A percentile compares a stretch with the other conserved stretches of the same genome.
These are phyloP conservation scores for Penicillium sp. DNA, from an alignment of 2,329 filamentous ascomycete species.

Conservation along the genomic window DNA sequence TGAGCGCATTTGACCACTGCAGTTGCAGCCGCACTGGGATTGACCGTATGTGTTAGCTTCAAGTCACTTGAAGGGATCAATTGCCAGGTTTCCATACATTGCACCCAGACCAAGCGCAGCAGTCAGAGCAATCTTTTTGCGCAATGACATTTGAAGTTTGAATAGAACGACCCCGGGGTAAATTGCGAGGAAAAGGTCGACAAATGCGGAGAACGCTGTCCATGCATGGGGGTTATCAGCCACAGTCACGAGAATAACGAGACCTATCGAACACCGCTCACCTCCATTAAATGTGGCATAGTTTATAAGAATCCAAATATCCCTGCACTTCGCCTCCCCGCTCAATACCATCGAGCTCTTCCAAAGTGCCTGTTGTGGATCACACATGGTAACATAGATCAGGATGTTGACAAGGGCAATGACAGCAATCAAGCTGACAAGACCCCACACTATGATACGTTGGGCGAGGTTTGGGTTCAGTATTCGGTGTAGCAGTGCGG, in stretches of 20 bases:
- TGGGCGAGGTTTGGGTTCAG: constrained; percentile 18
- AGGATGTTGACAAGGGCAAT: constrained; percentile 36
- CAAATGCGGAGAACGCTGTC: constrained; percentile 28
- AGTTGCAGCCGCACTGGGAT: constrained; percentile 29
- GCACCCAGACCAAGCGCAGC: constrained; percentile 28
- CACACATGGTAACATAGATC: constrained; percentile 44
- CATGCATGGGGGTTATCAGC: background rate
- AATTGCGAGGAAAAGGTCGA: constrained; percentile 32
- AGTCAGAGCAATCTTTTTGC: constrained; percentile 28
- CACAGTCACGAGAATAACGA: too few species aligned
- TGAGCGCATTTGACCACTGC: constrained; percentile 35
- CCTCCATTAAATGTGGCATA: constrained; percentile 43
- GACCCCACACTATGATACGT: constrained; percentile 14
- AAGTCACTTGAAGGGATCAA: background rate
- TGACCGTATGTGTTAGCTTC: background rate
- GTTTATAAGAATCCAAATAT: constrained; percentile 36
- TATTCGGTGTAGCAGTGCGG: constrained; percentile 24
- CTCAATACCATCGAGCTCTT: constrained; percentile 20
- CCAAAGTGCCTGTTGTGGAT: constrained; percentile 42
- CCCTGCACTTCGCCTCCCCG: constrained; percentile 34
- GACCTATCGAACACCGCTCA: constrained; percentile 19
- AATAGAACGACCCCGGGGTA: constrained; percentile 29
- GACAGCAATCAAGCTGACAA: constrained; percentile 33
- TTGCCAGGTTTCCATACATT: constrained; percentile 18
- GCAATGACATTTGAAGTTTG: constrained; percentile 29